A percentile compares a stretch with the other conserved stretches of the same genome.
Evolutionary conservation across 352 stramenopile genomes (phyloP).

Genomic region (Globisporangium spinosum): DNA sequence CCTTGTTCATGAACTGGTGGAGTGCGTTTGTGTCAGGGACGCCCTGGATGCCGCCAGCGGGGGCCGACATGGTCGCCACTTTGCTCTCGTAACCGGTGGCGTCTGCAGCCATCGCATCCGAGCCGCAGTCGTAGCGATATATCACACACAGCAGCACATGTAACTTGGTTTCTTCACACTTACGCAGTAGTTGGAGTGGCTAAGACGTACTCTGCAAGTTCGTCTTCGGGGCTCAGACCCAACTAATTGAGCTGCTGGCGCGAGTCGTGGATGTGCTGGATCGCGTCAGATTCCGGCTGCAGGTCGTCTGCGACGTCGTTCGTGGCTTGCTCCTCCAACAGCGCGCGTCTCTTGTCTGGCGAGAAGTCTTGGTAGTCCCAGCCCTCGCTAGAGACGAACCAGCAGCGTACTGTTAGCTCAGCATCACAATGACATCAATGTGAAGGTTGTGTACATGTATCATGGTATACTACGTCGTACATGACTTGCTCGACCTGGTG

Average conservation of each 20-base stretch:
- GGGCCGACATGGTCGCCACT: constrained; percentile 47
- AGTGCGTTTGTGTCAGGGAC: constrained; percentile 44
- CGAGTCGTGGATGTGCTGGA: constrained; percentile 30
- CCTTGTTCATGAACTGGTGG: constrained; percentile 42
- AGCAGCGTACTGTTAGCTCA: neutral
- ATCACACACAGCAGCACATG: neutral
- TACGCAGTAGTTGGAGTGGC: neutral
- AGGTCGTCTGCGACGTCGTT: constrained; percentile 36
- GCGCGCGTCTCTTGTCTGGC: constrained; percentile 52
- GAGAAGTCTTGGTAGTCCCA: constrained; percentile 75
- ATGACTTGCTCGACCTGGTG: constrained; percentile 43
- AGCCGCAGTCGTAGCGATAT: constrained; percentile 26
- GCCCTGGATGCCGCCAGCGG: constrained; percentile 45
- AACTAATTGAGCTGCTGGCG: constrained; percentile 35
- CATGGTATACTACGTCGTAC: constrained; percentile 16
- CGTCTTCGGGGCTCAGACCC: constrained; percentile 41
- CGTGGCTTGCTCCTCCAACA: constrained; percentile 51
- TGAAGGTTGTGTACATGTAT: neutral
- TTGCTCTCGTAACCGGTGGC: constrained; percentile 36
- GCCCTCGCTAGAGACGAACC: constrained; percentile 38
- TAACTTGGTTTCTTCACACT: neutral
- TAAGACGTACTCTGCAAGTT: constrained; percentile 41
- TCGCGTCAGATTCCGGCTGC: constrained; percentile 28
- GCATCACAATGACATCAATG: neutral
- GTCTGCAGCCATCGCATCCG: constrained; percentile 9